Evolutionary conservation across 768 basidiomycete species (phyloP), one percentile per base, ranked within the genome.

Genomic region (Tylopilus felleus): DNA sequence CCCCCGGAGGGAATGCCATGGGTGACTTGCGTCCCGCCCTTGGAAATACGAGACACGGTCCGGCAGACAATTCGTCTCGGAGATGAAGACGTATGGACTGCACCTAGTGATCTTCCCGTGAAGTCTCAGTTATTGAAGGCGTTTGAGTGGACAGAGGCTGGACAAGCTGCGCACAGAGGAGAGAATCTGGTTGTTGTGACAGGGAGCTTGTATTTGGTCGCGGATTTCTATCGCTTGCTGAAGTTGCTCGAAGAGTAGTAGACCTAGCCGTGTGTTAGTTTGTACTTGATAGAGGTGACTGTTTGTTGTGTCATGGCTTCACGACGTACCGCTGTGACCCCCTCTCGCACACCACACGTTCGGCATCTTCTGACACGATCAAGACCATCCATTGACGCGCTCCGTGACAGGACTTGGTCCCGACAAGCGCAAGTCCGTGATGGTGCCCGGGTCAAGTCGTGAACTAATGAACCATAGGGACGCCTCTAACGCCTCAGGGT

Each of bases 1-100:
- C 83, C 81, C 5, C 90, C 93, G 0, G 89, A 86, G 4, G 90
- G 86, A 3, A 98, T 99, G 97, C 92, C 95, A 0, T 99, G 97
- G 97, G 85, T 98, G 23, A 79, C 75, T 35, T 73, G 85, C 4
- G 85, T 86, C 0, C 66, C 80, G 8, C 76, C 80, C 4, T 67
- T 67, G 2, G 79, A 81, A 45, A 60, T 95, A 49, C 70, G 64
- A 21, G 70, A 72, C 16, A 77, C 74, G 0, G 80, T 85, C 19
- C 56, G 53, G 41, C 57, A 57, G 29, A 70, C 86, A 5, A 65
- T 73, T 4, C 78, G 79, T 6, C 53, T 63, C 44, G 43, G 44
- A 49, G 71, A 69, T n/a, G 74, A 73, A 40, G 73, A 79, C 17
- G 53, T 83, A 5, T 85, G 79, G 80, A 60, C 62, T 31, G 68